Evolutionary conservation across 148 eudicot genomes (phyloP).

Genomic region (Talinum fruticosum): DNA sequence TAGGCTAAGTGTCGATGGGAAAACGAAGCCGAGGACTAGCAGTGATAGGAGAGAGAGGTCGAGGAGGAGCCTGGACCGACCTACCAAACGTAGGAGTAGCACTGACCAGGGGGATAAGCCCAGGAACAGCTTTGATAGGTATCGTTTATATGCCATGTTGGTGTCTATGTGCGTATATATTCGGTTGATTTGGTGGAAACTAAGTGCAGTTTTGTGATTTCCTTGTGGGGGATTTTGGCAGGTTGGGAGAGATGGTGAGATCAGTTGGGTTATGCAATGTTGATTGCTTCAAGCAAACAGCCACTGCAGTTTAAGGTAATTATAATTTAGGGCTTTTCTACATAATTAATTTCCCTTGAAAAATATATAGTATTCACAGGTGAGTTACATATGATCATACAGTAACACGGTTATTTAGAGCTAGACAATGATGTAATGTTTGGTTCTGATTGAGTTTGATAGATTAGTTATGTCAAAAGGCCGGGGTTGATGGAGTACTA

Average conservation of each 20-base stretch:
- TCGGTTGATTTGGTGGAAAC: neutral
- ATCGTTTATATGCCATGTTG: constrained; percentile 6
- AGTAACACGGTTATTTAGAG: neutral
- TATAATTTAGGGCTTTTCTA: neutral
- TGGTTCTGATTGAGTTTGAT: too few relatives aligned
- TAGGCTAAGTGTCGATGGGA: constrained; percentile 30
- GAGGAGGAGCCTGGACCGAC: constrained; percentile 41
- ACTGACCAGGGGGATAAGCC: constrained; percentile 44
- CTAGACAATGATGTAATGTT: too few relatives aligned
- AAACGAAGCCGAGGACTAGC: constrained; percentile 27
- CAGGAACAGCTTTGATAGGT: constrained; percentile 69
- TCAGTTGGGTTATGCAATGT: constrained; percentile 65
- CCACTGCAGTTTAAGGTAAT: constrained; percentile 15
- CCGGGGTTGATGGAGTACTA: too few relatives aligned
- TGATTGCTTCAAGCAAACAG: constrained; percentile 57
- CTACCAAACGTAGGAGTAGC: constrained; percentile 33
- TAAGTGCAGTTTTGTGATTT: neutral
- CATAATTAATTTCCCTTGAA: neutral
- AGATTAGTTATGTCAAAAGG: too few relatives aligned
- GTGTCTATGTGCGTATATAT: neutral
- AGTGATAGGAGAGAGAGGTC: constrained; percentile 25
- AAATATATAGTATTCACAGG: neutral
- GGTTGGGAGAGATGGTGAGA: constrained; percentile 65
- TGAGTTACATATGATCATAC: neutral
- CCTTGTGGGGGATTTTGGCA: constrained; percentile 30